Evolutionary conservation across 192 early-diverging fungal species (phyloP), one percentile per base, ranked within the genome.

Genomic region (Entrophospora sp.): DNA sequence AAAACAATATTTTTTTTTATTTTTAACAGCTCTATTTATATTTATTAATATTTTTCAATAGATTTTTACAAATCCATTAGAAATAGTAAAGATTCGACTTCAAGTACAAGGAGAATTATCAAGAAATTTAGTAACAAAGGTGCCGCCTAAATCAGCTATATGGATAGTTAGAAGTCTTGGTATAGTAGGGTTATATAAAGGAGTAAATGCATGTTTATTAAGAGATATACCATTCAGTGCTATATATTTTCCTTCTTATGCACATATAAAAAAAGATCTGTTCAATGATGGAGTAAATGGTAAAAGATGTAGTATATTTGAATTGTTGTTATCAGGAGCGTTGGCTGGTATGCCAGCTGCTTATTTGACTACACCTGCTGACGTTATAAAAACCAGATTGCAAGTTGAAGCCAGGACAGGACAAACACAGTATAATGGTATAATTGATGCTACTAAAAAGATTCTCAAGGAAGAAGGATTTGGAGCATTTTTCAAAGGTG

Each of bases 21-120:
- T 31, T 16, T 62, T 62, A 22, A 31, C 0, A 52, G n/a, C 12
- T 30, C 16, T 52, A 13, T 65, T 34, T 48, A 7, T 49, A 30
- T 10, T 5, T 46, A 2, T 18, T n/a, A 4, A 66, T 43, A 28
- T 2, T 56, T 16, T 28, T 25, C 10, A 31, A 13, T 57, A 71
- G 69, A 45, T 97, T 6, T 97, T 97, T 71, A 98, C 96, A 46
- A 96, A 98, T 66, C 96, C 96, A 30, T 73, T 98, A 64, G 96
- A 98, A 77, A 98, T 98, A 73, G 96, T 98, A 77, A 98, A 98
- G 79, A 98, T 98, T 75, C 89, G 93, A 56, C 84, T 98, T 62
- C 96, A 98, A 76, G 79, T 89, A 28, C 88, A 89, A 69, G 89
- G 89, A 69, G 89, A 91, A 74, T 75, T 85, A 43, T 80, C 85